Evolutionary conservation across 1,284 basidiomycete genomes (phyloP), one percentile per base, ranked within the genome.

Genomic region (Hortiboletus rubellus): DNA sequence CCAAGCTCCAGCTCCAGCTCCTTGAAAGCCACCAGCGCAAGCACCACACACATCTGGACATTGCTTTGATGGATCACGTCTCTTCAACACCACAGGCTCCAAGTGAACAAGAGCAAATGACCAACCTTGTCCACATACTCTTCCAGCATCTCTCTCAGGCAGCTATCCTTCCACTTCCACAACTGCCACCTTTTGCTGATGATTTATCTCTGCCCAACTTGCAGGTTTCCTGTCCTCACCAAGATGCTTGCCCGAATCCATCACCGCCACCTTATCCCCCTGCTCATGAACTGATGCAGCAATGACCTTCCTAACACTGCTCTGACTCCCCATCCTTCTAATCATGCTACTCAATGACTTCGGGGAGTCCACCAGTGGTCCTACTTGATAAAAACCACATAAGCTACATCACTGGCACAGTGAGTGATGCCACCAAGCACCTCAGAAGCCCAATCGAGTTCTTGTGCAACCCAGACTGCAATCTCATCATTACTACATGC

Each of bases 41-140:
- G 66, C 77, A 88, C 82, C 4, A 87, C 83, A 69, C 89, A 91
- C 77, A 84, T 87, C 65, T 91, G 89, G 1, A 91, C 74, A 62
- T 92, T 84, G 6, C 90, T 89, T 87, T 90, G 27, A 31, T 18
- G 3, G 6, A 27, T 30, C 41, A 10, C 14, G 7, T 24, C n/a
- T 14, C 27, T 15, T 69, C 40, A 55, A 44, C 22, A 40, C 38
- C n/a, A 9, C 0, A 3, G 30, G 22, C 34, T 34, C 34, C 6
- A 36, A 34, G 15, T 9, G 18, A 33, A 30, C 18, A 8, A 27
- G 37, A 22, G 14, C 12, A 5, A 48, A 22, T 3, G 17, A 62
- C 76, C 30, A 57, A 88, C 88, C 73, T 82, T 74, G 57, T 87
- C 85, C 2, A 82, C 82, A 63, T 84, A 83, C n/a, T 74, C 73